Base-by-base conservation (phyloP, 192 early-diverging fungal genomes). In the Backusella australiensis region DNA sequence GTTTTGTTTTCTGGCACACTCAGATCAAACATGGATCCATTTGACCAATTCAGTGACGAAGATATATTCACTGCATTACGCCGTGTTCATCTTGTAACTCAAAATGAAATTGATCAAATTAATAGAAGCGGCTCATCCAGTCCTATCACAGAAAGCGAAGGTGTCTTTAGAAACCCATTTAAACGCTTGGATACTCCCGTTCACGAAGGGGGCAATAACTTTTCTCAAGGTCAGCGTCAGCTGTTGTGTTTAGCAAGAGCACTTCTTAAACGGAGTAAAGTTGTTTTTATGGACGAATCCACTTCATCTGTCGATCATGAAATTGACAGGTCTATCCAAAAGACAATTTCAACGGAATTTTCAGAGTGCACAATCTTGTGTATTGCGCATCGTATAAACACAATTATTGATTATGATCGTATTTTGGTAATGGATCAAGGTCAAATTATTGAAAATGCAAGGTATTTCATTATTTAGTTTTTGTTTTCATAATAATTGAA, bases 11-110 rank as follows among this genome's bases (percentile, higher is more conserved):
- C 83, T 66, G 88, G 88, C 23, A 89, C 85, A 26, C 79, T 89
- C 35, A 86, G 96, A 17, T 92, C 92, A 71, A 98, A 98, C 80
- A 79, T 99, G 21, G 96, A 99, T 78, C 96, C 96, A 7, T 94
- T 96, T 79, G 85, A 80, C 59, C 91, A 94, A 80, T 90, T 90
- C 77, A 82, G 81, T 34, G 97, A 99, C 53, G 83, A 85, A 67
- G 84, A 89, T 19, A 81, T 98, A 21, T 96, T 91, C 91, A 87
- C 89, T n/a, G 89, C 91, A 4, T 86, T 99, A 34, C 82, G 86
- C 52, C 83, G 94, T 7, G 94, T 96, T 7, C 91, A 93, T 39
- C 56, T 77, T 34, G n/a, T 76, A 9, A 52, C 83, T 21, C 29
- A 67, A 11, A 26, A 69, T 29, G 68, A 76, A 49, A 39, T 32